Conservation (phyloP, 192 early-diverging fungal genomes). For the Diversispora eburnea region DNA sequence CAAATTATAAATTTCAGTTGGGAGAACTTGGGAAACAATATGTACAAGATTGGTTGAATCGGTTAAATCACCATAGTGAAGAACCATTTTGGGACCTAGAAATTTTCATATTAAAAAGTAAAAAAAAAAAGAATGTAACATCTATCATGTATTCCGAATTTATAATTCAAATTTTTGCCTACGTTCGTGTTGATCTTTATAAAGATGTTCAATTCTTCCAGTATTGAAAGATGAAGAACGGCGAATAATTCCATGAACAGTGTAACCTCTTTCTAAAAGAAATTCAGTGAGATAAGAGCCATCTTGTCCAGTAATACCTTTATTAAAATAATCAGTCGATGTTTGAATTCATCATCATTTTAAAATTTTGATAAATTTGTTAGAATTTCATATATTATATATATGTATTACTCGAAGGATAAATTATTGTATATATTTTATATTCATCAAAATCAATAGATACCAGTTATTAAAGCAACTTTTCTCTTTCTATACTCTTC, state of each 20-base stretch:
- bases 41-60: constrained; percentile 74
- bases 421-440: background rate
- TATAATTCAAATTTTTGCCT: constrained; percentile 29
- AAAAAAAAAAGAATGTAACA: background rate
- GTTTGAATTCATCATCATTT: too few species aligned
- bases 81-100: constrained; percentile 60
- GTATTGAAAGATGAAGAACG: constrained; percentile 85
- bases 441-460: constrained; percentile 6
- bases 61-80: constrained; percentile 78
- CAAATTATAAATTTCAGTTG: constrained; percentile 74
- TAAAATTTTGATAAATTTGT: too few species aligned
- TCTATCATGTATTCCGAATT: background rate
- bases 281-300: constrained; percentile 76
- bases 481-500: constrained; percentile 59
- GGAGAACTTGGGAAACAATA: constrained; percentile 69
- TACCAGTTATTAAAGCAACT: constrained; percentile 62
- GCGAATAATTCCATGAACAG: constrained; percentile 76
- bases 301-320: constrained; percentile 81
- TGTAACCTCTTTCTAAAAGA: constrained; percentile 70
- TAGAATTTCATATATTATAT: background rate
- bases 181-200: constrained; percentile 67
- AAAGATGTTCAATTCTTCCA: constrained; percentile 74
- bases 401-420: background rate
- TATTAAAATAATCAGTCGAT: background rate
- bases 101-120: background rate